These are phyloP conservation scores for Candida cerambycidarum DNA, from an alignment of 805 yeast genomes.

Conservation along the genomic window DNA sequence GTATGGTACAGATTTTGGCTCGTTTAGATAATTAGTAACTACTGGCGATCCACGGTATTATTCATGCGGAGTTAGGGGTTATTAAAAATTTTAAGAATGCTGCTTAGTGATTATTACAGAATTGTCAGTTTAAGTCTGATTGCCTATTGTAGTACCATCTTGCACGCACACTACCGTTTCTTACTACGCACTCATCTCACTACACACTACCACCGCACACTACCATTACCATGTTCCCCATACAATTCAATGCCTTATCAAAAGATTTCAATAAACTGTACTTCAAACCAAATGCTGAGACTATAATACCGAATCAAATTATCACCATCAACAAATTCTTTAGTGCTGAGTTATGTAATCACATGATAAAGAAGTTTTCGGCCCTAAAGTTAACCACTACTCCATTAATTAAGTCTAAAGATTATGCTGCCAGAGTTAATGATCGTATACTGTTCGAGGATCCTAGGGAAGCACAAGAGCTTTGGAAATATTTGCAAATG, in stretches of 20 bases:
- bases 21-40: too few relatives aligned
- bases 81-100: too few relatives aligned
- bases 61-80: too few relatives aligned
- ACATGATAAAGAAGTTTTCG: constrained; percentile 34
- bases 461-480: constrained; percentile 28
- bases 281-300: constrained; percentile 24
- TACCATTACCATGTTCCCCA: constrained; percentile 18
- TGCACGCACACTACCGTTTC: too few relatives aligned
- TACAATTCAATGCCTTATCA: constrained; percentile 15
- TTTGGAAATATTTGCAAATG: constrained; percentile 45
- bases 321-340: constrained; percentile 41
- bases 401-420: constrained; percentile 47
- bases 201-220: too few relatives aligned
- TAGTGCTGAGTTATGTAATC: constrained; percentile 35
- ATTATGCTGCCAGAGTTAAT: constrained; percentile 58
- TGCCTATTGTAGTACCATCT: too few relatives aligned
- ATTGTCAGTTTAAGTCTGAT: too few relatives aligned
- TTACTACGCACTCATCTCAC: too few relatives aligned
- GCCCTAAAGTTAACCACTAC: constrained; percentile 43
- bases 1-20: too few relatives aligned
- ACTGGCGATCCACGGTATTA: too few relatives aligned
- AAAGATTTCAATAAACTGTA: constrained; percentile 17
- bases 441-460: constrained; percentile 49
- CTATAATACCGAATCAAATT: constrained; percentile 36
- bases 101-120: too few relatives aligned